These are phyloP conservation scores for Suillus discolor DNA, from an alignment of 768 basidiomycete species.

Conservation along the genomic window DNA sequence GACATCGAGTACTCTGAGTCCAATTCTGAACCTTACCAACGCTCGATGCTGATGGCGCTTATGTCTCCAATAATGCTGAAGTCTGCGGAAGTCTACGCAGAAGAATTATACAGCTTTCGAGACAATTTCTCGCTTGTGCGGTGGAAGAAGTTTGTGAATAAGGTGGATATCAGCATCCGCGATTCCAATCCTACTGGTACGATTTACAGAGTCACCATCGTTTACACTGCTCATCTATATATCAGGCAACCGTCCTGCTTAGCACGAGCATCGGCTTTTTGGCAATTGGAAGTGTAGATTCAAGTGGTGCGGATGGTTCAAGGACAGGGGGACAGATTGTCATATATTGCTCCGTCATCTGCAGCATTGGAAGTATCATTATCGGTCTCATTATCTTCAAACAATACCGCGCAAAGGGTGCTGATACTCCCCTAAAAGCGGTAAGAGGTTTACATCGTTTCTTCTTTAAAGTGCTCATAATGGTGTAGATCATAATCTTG, in stretches of 20 bases:
- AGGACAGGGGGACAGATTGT: conserved; percentile 28
- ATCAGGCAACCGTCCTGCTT: conserved; percentile 32
- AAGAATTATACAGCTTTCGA: conserved; percentile 30
- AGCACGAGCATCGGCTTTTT: conserved; percentile 28
- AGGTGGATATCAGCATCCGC: conserved; percentile 34
- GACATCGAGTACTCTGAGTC: conserved; percentile 28
- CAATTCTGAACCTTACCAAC: conserved; percentile 19
- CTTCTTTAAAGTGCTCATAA: conserved; percentile 2
- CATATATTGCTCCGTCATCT: conserved; percentile 31
- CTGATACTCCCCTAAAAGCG: conserved; percentile 32
- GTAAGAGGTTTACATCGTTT: conserved; percentile 13
- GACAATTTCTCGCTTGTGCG: conserved; percentile 28
- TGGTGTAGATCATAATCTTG: conserved; percentile 24
- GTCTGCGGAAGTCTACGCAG: conserved; percentile 30
- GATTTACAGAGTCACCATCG: background rate
- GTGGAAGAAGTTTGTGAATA: conserved; percentile 32
- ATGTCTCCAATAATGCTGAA: conserved; percentile 26
- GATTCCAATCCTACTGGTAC: conserved; percentile 33
- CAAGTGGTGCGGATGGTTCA: background rate
- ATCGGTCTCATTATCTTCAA: conserved; percentile 33
- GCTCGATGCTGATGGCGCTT: conserved; percentile 20
- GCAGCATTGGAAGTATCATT: conserved; percentile 31
- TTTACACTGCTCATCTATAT: background rate
- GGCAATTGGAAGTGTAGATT: conserved; percentile 17
- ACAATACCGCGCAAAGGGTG: conserved; percentile 35